Conservation (phyloP, 306 rosid species). For the Lupinus albus region DNA sequence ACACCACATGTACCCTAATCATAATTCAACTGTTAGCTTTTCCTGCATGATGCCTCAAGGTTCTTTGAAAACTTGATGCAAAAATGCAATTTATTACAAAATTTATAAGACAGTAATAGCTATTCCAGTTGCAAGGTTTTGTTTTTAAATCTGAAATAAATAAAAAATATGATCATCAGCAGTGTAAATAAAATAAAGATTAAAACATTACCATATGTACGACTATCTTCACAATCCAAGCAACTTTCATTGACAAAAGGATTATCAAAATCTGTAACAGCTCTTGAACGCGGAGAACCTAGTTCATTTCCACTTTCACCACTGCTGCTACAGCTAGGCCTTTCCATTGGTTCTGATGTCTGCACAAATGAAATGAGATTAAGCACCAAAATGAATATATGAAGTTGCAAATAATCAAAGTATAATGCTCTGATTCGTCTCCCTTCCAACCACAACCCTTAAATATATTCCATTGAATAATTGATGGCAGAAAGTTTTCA, state of each 20-base stretch:
- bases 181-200: constrained; percentile 37
- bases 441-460: constrained; percentile 21
- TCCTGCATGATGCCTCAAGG: background rate
- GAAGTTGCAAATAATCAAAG: background rate
- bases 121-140: background rate
- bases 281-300: constrained; percentile 35
- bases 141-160: background rate
- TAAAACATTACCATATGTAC: constrained; percentile 57
- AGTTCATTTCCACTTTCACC: constrained; percentile 45
- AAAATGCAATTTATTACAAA: background rate
- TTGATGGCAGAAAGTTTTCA: constrained; percentile 12
- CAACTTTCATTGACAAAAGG: constrained; percentile 50
- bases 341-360: constrained; percentile 62
- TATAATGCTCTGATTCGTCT: background rate
- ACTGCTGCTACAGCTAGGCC: constrained; percentile 52
- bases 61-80: constrained; percentile 7
- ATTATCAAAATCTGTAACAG: constrained; percentile 44
- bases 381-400: constrained; percentile 24
- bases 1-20: background rate
- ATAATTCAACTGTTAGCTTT: background rate
- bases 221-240: constrained; percentile 55
- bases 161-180: constrained; percentile 1
- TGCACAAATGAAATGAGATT: constrained; percentile 46
- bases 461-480: constrained; percentile 15
- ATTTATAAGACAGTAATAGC: background rate